Conservation (phyloP, 2,329 filamentous ascomycete genomes). For the Aureobasidium subglaciale region DNA sequence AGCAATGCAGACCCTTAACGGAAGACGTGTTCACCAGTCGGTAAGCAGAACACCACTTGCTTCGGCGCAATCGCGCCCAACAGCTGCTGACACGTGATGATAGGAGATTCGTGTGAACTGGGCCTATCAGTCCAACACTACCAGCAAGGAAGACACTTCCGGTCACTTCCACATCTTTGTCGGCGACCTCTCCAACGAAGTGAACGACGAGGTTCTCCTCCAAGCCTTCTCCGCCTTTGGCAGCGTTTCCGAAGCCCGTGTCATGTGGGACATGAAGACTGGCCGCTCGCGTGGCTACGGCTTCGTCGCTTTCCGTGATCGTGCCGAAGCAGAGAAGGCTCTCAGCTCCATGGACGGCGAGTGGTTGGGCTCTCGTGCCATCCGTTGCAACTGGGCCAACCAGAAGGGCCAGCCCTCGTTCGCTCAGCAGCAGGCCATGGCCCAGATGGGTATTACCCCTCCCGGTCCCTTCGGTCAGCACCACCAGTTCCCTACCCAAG, state of each 20-base stretch:
- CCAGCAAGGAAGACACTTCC: slow-evolving; percentile 93
- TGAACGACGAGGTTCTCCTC: slow-evolving; percentile 89
- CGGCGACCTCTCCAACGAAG: slow-evolving; percentile 93
- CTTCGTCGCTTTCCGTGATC: slow-evolving; percentile 95
- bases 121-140: slow-evolving; percentile 93
- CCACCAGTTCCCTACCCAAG: slow-evolving; percentile 86
- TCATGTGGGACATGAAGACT: slow-evolving; percentile 99
- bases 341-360: slow-evolving; percentile 97
- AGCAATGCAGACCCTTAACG: slow-evolving; percentile 95
- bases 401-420: slow-evolving; percentile 99
- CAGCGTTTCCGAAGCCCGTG: slow-evolving; percentile 89
- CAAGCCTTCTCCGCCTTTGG: slow-evolving; percentile 97
- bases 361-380: slow-evolving; percentile 95
- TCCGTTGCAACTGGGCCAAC: slow-evolving; percentile 99
- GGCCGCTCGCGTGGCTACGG: slow-evolving; percentile 95
- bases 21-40: slow-evolving; percentile 88
- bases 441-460: slow-evolving; percentile 94
- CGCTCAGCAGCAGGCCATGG: slow-evolving; percentile 94
- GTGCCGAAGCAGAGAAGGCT: slow-evolving; percentile 88
- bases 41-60: slow-evolving; percentile 46
- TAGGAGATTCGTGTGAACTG: slow-evolving; percentile 99
- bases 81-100: slow-evolving; percentile 21
- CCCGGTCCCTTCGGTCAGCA: slow-evolving; percentile 95
- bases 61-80: not conserved
- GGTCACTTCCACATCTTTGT: slow-evolving; percentile 99